Conservation (phyloP, 208 protist genomes). For the Naegleria lovaniensis region DNA sequence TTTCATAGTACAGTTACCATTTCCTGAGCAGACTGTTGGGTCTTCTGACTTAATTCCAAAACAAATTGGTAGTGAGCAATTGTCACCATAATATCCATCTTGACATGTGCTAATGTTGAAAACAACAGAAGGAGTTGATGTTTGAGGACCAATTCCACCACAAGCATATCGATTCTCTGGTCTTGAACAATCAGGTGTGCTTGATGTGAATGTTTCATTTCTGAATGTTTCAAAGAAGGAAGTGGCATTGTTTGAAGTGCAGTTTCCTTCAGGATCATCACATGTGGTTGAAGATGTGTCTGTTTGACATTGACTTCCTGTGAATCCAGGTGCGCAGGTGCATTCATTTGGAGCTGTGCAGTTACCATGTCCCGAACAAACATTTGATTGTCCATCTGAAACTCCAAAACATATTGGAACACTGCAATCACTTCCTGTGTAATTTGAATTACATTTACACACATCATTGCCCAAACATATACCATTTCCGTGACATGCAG, state of each 20-base stretch:
- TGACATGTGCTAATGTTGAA: background rate
- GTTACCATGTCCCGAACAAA: background rate
- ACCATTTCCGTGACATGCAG: background rate
- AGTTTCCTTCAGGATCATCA: background rate
- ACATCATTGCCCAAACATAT: background rate
- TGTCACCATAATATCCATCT: background rate
- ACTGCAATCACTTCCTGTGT: background rate
- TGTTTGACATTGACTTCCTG: background rate
- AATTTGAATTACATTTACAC: background rate
- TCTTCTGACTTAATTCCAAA: background rate
- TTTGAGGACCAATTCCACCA: no score
- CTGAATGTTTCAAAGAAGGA: background rate
- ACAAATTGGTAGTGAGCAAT: background rate
- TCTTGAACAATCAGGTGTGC: background rate
- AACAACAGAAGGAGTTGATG: background rate
- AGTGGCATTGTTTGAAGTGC: background rate
- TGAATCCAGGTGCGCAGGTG: background rate
- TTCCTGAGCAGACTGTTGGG: background rate
- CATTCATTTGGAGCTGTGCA: background rate
- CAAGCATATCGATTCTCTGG: no score
- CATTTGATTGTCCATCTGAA: no score
- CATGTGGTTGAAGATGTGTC: background rate
- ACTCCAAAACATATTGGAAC: background rate
- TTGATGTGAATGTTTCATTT: no score
- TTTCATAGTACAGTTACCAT: background rate